These are phyloP conservation scores for Phaeosphaeriaceae sp. DNA, from an alignment of 2,329 filamentous ascomycete species.

Conservation along the genomic window DNA sequence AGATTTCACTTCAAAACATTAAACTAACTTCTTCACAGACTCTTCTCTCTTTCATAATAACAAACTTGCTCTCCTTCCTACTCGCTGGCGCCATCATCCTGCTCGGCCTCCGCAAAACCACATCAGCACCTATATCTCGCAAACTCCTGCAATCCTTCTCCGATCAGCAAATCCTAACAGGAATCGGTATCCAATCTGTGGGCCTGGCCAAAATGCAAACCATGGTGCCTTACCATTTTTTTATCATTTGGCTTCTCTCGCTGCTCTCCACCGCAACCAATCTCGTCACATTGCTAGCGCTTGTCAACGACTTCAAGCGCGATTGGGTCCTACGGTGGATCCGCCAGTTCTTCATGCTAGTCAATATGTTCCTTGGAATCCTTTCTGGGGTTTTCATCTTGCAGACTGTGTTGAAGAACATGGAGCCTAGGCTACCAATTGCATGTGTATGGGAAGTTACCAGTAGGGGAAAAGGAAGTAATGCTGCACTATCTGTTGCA, in stretches of 20 bases:
- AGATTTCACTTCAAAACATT: background rate
- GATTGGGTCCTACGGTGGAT: slow-evolving; percentile 72
- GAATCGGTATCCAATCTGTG: slow-evolving; percentile 71
- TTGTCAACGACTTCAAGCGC: slow-evolving; percentile 69
- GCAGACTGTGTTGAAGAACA: slow-evolving; percentile 59
- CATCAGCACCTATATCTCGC: slow-evolving; percentile 60
- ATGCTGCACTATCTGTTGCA: slow-evolving; percentile 58
- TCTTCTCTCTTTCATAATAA: slow-evolving; percentile 70
- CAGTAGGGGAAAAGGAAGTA: slow-evolving; percentile 46
- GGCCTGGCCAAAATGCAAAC: slow-evolving; percentile 65
- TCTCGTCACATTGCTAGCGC: slow-evolving; percentile 67
- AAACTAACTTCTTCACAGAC: slow-evolving; percentile 43
- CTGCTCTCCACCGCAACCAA: slow-evolving; percentile 70
- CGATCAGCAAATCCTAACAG: slow-evolving; percentile 72
- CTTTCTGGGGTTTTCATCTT: slow-evolving; percentile 64
- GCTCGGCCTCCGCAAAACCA: slow-evolving; percentile 58
- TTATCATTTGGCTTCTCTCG: slow-evolving; percentile 72
- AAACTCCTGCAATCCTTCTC: slow-evolving; percentile 70
- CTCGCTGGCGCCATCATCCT: slow-evolving; percentile 64
- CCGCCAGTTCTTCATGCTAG: slow-evolving; percentile 69
- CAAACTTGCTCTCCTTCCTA: slow-evolving; percentile 63
- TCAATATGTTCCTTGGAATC: slow-evolving; percentile 66
- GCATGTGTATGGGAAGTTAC: slow-evolving; percentile 64
- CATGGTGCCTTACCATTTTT: slow-evolving; percentile 72
- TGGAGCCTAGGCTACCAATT: slow-evolving; percentile 64